phyloP scores from a whole-genome alignment of 176 grass and related monocot genomes.

The Oryza coarctata region DNA sequence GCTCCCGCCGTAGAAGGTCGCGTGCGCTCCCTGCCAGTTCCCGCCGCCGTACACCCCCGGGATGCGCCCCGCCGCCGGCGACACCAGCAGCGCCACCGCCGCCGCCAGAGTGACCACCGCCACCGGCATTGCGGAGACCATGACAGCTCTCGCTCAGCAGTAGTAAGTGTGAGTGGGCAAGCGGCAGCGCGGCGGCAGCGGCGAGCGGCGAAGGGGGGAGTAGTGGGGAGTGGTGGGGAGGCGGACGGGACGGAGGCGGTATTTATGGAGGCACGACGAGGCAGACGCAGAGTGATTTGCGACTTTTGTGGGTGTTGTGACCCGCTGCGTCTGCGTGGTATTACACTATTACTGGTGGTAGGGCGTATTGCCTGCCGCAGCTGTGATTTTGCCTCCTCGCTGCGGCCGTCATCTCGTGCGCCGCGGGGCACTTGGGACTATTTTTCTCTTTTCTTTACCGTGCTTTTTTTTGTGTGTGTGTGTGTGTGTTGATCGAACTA shows the following conservation, averaged over 20 bases:
- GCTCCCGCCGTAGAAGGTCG: slow-evolving; percentile 95
- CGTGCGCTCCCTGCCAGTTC: slow-evolving; percentile 75
- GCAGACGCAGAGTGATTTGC: background rate
- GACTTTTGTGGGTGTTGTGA: background rate
- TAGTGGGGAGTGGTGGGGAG: background rate
- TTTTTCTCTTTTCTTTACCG: background rate
- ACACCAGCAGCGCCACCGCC: background rate
- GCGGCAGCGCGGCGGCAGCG: background rate
- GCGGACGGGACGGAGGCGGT: background rate
- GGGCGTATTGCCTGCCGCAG: background rate
- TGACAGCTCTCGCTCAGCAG: background rate
- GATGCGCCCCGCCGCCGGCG: slow-evolving; percentile 38
- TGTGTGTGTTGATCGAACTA: background rate
- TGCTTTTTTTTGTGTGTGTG: too few relatives aligned
- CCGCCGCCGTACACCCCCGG: slow-evolving; percentile 54
- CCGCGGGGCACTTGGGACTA: slow-evolving; percentile 1
- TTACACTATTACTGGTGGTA: background rate
- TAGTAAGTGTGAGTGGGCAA: background rate
- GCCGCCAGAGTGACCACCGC: background rate
- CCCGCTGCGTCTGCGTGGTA: too few relatives aligned
- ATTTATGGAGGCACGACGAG: slow-evolving; percentile 45
- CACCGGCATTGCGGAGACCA: slow-evolving; percentile 34
- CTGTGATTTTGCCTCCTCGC: background rate
- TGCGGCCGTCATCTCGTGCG: background rate
- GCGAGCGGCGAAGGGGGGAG: rapidly evolving